Evolutionary conservation across 192 early-diverging fungal species (phyloP).

Genomic region (Mortierella claussenii): DNA sequence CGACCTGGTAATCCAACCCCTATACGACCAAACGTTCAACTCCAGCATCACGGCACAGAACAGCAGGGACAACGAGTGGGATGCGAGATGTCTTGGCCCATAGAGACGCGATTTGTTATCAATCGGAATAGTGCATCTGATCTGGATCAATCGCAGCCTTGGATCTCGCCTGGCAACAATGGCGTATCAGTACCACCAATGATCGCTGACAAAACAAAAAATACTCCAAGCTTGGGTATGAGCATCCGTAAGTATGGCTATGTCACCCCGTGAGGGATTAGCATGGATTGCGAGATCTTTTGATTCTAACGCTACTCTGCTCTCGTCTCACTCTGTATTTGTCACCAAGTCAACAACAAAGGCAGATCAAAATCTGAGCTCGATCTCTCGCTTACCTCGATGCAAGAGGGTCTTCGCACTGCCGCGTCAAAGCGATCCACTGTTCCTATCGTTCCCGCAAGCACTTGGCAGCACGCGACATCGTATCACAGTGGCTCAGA

Average conservation of each 20-base stretch:
- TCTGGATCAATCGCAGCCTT: background rate
- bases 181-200: background rate
- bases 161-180: background rate
- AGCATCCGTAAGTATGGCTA: constrained; percentile 17
- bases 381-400: constrained; percentile 11
- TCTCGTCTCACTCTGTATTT: background rate
- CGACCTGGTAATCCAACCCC: background rate
- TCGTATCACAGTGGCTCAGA: background rate
- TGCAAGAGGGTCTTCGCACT: background rate
- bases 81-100: constrained; percentile 7
- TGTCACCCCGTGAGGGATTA: too few species aligned
- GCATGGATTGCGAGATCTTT: too few species aligned
- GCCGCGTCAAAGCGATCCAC: background rate
- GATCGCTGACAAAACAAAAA: background rate
- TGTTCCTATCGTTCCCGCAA: background rate
- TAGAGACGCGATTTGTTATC: constrained; percentile 9
- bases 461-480: background rate
- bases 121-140: background rate
- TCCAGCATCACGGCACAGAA: background rate
- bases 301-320: too few species aligned
- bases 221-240: constrained; percentile 9
- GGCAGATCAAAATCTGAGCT: constrained; percentile 38
- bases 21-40: background rate
- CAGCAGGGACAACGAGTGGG: background rate
- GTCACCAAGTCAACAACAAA: background rate